Evolutionary conservation across 768 basidiomycete genomes (phyloP).

Genomic region (Xerocomellus chrysenteron): DNA sequence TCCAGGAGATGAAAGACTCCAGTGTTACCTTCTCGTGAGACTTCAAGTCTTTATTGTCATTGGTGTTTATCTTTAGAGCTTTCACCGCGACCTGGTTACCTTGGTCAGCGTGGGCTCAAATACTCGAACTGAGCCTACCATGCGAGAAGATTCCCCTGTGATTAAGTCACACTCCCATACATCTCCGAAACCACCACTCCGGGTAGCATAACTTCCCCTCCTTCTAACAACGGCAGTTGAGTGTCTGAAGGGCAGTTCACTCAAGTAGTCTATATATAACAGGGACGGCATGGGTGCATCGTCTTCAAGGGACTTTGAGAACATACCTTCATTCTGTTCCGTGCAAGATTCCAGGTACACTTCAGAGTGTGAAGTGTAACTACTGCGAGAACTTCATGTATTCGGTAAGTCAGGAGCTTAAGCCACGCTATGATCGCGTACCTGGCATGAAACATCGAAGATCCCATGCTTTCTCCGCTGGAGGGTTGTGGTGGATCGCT

Average conservation of each 20-base stretch:
- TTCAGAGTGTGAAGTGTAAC: conserved; percentile 12
- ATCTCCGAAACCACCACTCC: conserved; percentile 20
- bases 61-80: conserved; percentile 1
- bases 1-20: background rate
- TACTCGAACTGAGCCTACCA: conserved; percentile 1
- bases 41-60: background rate
- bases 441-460: conserved; percentile 10
- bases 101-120: background rate
- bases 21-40: conserved; percentile 14
- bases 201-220: background rate
- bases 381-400: conserved; percentile 10
- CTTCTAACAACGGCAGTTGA: conserved; percentile 4
- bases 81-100: conserved; percentile 23
- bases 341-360: background rate
- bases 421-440: background rate
- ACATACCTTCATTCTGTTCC: conserved; percentile 12
- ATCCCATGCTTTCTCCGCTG: background rate
- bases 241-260: conserved; percentile 6
- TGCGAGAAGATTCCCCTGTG: background rate
- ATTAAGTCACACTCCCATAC: conserved; percentile 26
- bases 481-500: background rate
- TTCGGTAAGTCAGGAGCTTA: background rate
- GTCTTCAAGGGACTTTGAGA: background rate
- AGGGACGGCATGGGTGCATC: background rate
- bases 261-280: conserved; percentile 12